Conservation (phyloP, 2,329 filamentous ascomycete species). For the Hypoxylon sp. region DNA sequence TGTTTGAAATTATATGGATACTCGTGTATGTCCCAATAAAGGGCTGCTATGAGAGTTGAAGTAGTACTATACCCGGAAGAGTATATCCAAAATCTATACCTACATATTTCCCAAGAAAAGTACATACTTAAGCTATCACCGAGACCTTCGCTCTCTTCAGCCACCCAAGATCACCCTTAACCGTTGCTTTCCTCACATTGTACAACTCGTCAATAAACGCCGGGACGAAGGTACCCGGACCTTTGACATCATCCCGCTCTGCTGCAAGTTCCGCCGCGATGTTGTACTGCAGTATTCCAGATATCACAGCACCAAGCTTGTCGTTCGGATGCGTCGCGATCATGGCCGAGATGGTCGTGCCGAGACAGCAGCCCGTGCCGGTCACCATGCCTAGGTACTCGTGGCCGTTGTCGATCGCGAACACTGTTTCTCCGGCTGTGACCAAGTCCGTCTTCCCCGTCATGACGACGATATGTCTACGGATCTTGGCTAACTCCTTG, state of each 20-base stretch:
- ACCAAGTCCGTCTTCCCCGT: slow-evolving; percentile 84
- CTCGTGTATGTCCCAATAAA: too few species aligned
- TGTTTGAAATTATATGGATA: neutral
- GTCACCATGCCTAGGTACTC: slow-evolving; percentile 77
- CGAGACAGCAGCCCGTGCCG: slow-evolving; percentile 87
- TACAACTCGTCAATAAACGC: slow-evolving; percentile 83
- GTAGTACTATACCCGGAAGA: neutral
- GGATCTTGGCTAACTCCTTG: slow-evolving; percentile 72
- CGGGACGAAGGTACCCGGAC: slow-evolving; percentile 88
- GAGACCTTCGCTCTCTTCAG: slow-evolving; percentile 64
- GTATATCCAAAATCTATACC: neutral
- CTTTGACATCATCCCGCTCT: slow-evolving; percentile 73
- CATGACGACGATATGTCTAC: slow-evolving; percentile 81
- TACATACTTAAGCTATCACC: slow-evolving; percentile 35
- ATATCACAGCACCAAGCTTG: slow-evolving; percentile 78
- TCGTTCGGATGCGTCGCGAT: slow-evolving; percentile 73
- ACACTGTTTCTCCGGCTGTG: slow-evolving; percentile 77
- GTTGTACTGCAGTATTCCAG: slow-evolving; percentile 83
- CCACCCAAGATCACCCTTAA: slow-evolving; percentile 64
- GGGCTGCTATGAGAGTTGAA: too few species aligned
- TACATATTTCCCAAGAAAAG: slow-evolving; percentile 44
- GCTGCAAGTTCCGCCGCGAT: slow-evolving; percentile 78
- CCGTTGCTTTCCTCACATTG: slow-evolving; percentile 63
- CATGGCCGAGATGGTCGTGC: slow-evolving; percentile 83
- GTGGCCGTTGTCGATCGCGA: slow-evolving; percentile 82